Conservation (phyloP, 2,329 filamentous ascomycete genomes). For the Arachnopeziza araneosa region DNA sequence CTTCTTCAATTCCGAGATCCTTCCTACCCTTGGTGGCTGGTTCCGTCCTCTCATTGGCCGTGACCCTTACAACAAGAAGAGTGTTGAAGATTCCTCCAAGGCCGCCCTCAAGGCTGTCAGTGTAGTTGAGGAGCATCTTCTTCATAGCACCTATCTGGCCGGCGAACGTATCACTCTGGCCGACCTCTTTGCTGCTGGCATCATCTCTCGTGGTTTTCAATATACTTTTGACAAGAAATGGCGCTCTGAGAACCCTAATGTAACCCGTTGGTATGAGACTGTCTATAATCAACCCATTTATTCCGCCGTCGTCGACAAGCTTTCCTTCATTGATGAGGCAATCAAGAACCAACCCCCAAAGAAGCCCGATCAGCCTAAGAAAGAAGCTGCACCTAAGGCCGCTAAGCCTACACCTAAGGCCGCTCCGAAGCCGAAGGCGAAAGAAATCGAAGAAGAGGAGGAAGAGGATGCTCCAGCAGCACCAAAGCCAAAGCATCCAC, state of each 20-base stretch:
- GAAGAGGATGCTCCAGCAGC: constrained; percentile 53
- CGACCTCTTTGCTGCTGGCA: constrained; percentile 77
- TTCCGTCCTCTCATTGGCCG: constrained; percentile 80
- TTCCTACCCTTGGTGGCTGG: constrained; percentile 69
- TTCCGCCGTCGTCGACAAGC: constrained; percentile 69
- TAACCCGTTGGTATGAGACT: constrained; percentile 91
- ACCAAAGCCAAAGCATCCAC: constrained; percentile 95
- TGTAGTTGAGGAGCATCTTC: constrained; percentile 80
- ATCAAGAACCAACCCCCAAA: constrained; percentile 70
- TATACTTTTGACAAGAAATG: constrained; percentile 91
- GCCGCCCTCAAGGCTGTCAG: constrained; percentile 60
- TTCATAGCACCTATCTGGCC: constrained; percentile 92
- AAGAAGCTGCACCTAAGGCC: constrained; percentile 53
- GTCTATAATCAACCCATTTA: constrained; percentile 90
- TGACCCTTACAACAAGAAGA: constrained; percentile 96
- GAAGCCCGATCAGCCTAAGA: constrained; percentile 63
- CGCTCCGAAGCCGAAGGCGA: constrained; percentile 39
- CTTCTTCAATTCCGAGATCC: constrained; percentile 85
- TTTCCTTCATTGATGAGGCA: constrained; percentile 76
- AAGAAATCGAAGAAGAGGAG: constrained; percentile 56
- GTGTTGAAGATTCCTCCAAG: constrained; percentile 74
- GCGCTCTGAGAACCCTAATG: constrained; percentile 76
- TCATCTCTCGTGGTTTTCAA: constrained; percentile 84
- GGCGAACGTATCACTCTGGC: constrained; percentile 96
- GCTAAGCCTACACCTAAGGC: constrained; percentile 40